Base-by-base conservation (phyloP, 2,329 filamentous ascomycete genomes). In the Boeremia exigua region DNA sequence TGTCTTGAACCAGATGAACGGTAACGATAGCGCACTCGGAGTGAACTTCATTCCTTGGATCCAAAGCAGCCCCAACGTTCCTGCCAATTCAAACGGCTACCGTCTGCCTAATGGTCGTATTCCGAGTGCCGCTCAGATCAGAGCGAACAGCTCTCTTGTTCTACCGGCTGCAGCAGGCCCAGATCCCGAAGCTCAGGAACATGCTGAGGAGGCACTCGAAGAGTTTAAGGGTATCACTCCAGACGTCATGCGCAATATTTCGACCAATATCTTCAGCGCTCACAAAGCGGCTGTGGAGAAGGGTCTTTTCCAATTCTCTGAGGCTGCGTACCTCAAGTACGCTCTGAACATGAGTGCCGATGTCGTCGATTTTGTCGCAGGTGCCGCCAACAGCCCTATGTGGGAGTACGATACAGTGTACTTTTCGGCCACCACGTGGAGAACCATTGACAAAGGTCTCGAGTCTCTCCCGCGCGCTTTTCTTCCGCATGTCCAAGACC, bases 41-140 rank as follows among this genome's bases (percentile, higher is more conserved):
- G 80, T 88, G 28, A 82, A 86, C 47, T 87, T 88, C 61, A 88
- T 88, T 53, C 80, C 81, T 1, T 88, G 85, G 84, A 81, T 85
- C 33, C 84, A 88, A 63, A 76, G 68, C 45, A 83, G 75, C 54
- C 62, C 73, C 2, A 89, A 89, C 53, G 79, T 81, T 0, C 81
- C 87, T 1, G 71, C 28, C 69, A 68, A 71, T 44, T 74, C 72
- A 0, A 75, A 72, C 25, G 70, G 70, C 27, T 71, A 63, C 52
- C 67, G 71, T 39, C 54, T 74, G 10, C 70, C 71, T 1, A 72
- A 74, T 37, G 70, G 72, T 12, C 67, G 70, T 4, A 74, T 75
- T 23, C 72, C 70, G 1, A 72, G 68, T 45, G 67, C 61, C 9
- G 58, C 72, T 7, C 65, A 72, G 43, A 56, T 74, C 27, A 58